Conservation (phyloP, 164 flowering plant genomes). For the Liriodendron chinense region DNA sequence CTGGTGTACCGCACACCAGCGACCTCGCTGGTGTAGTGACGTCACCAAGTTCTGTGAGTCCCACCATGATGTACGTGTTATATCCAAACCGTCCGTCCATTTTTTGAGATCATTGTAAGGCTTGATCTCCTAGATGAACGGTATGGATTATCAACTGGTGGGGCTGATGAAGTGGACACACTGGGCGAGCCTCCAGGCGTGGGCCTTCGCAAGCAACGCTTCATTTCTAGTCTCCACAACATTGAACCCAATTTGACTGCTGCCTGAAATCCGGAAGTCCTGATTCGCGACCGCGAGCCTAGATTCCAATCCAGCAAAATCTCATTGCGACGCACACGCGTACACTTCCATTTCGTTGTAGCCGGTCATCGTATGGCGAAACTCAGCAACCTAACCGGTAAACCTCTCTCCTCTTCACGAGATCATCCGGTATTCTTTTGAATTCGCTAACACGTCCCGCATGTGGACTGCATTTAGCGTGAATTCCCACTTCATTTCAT, state of each 20-base stretch:
- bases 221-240: constrained; percentile 25
- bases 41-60: too few species aligned
- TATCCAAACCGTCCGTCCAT: too few species aligned
- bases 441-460: constrained; percentile 23
- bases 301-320: constrained; percentile 22
- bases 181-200: too few species aligned
- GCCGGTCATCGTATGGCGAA: not conserved
- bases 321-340: constrained; percentile 15
- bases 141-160: too few species aligned
- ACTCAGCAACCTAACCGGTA: constrained; percentile 21
- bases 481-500: constrained; percentile 27
- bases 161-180: too few species aligned
- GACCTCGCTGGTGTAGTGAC: too few species aligned
- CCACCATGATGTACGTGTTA: too few species aligned
- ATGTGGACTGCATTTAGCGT: constrained; percentile 34
- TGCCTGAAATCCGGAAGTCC: constrained; percentile 30
- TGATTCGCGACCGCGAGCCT: constrained; percentile 27
- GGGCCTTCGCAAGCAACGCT: too few species aligned
- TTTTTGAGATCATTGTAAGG: too few species aligned
- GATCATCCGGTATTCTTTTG: constrained; percentile 17
- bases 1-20: too few species aligned
- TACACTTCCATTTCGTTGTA: not conserved
- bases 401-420: constrained; percentile 17
- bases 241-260: constrained; percentile 25
- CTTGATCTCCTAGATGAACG: too few species aligned